Conservation (phyloP, 306 rosid genomes). For the Cotoneaster glaucophyllus region DNA sequence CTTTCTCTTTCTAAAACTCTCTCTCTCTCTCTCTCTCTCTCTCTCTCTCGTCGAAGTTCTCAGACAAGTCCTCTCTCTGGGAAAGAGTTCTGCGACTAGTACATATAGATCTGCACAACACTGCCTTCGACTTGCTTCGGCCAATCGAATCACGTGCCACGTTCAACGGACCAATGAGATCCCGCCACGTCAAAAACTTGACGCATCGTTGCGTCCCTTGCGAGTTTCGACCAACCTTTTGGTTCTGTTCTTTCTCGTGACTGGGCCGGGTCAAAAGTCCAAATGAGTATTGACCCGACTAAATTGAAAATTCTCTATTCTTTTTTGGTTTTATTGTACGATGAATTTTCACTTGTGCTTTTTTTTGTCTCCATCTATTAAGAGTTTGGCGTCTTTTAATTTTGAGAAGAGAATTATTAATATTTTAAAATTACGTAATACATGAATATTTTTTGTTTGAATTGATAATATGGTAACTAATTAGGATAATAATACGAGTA, state of each 20-base stretch:
- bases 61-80: not conserved
- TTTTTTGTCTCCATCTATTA: no score
- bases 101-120: slow-evolving; percentile 32
- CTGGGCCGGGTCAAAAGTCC: not conserved
- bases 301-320: not conserved
- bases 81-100: not conserved
- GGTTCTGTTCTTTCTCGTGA: not conserved
- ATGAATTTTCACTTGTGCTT: no score
- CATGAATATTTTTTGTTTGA: no score
- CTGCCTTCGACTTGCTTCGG: slow-evolving; percentile 34
- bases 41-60: not conserved
- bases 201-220: slow-evolving; percentile 8
- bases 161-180: slow-evolving; percentile 12
- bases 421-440: no score
- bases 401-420: no score
- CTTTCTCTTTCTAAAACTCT: slow-evolving; percentile 5
- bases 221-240: not conserved
- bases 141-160: slow-evolving; percentile 55
- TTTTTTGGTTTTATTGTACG: not conserved
- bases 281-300: not conserved
- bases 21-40: not conserved
- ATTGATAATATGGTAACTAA: no score
- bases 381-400: not conserved
- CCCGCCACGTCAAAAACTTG: slow-evolving; percentile 26
- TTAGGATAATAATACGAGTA: no score